These are phyloP conservation scores for Nitzschia sp. DNA, from an alignment of 108 stramenopile genomes.

Conservation along the genomic window DNA sequence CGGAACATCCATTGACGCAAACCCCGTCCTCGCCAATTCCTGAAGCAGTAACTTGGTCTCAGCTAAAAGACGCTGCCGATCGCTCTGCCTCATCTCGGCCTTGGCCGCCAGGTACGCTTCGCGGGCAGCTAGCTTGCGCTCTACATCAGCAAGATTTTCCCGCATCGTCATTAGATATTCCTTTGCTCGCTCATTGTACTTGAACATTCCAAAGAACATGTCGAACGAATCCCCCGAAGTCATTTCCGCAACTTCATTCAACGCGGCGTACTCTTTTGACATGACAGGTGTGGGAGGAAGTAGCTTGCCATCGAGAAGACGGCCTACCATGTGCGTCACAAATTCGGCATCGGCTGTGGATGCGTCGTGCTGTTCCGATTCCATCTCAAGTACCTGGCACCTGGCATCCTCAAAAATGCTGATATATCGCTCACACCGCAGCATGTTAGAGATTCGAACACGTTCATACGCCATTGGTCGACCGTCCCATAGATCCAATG, in stretches of 20 bases:
- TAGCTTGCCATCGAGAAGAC: constrained; percentile 78
- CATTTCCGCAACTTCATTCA: constrained; percentile 90
- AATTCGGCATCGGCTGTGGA: constrained; percentile 94
- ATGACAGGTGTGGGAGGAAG: constrained; percentile 89
- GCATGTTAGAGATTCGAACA: constrained; percentile 71
- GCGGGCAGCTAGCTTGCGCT: constrained; percentile 92
- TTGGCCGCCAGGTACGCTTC: constrained; percentile 93
- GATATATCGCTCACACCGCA: constrained; percentile 83
- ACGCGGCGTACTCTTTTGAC: constrained; percentile 89
- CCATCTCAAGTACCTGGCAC: constrained; percentile 92
- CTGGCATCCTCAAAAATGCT: constrained; percentile 87
- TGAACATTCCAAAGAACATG: constrained; percentile 95
- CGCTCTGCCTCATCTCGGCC: constrained; percentile 86
- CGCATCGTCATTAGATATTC: constrained; percentile 72
- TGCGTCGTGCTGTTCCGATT: constrained; percentile 87
- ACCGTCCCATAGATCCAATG: constrained; percentile 72
- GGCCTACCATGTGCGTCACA: constrained; percentile 93
- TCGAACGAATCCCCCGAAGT: constrained; percentile 91
- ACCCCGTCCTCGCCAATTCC: constrained; percentile 61
- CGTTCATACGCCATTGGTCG: constrained; percentile 92
- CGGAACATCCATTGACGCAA: not conserved
- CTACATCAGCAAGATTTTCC: constrained; percentile 90
- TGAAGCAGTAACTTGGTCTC: constrained; percentile 86
- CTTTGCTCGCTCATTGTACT: constrained; percentile 85
- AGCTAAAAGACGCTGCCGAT: constrained; percentile 86